Evolutionary conservation across 371 early-diverging fungal genomes (phyloP).

Genomic region (Mucor indicus): DNA sequence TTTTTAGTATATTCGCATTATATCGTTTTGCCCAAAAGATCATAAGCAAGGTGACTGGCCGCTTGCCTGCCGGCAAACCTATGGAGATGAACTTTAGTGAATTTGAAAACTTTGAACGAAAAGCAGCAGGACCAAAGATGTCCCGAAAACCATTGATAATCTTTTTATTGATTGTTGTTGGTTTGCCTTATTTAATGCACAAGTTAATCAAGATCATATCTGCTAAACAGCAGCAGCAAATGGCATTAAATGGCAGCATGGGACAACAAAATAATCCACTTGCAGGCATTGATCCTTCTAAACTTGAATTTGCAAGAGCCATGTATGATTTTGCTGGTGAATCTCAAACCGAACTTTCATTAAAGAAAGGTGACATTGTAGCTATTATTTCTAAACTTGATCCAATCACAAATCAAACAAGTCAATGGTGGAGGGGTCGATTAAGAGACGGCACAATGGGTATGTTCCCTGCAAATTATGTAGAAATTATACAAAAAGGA

Average conservation of each 20-base stretch:
- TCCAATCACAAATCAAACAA: constrained; percentile 64
- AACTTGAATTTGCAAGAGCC: constrained; percentile 87
- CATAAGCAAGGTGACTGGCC: constrained; percentile 63
- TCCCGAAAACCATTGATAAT: constrained; percentile 75
- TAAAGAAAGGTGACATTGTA: constrained; percentile 84
- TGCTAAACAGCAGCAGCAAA: constrained; percentile 28
- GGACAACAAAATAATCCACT: background rate
- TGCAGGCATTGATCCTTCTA: constrained; percentile 34
- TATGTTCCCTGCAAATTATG: constrained; percentile 90
- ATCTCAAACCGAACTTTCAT: constrained; percentile 71
- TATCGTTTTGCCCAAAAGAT: constrained; percentile 61
- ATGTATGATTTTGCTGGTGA: constrained; percentile 82
- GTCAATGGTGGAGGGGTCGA: constrained; percentile 92
- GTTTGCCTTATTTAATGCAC: constrained; percentile 91
- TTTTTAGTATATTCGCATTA: constrained; percentile 76
- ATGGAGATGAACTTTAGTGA: constrained; percentile 64
- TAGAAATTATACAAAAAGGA: constrained; percentile 43
- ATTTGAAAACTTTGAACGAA: constrained; percentile 63
- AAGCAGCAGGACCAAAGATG: constrained; percentile 29
- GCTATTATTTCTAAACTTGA: constrained; percentile 78
- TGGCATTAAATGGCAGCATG: constrained; percentile 6
- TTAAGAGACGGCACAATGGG: constrained; percentile 82
- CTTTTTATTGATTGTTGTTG: constrained; percentile 83
- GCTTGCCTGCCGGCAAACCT: constrained; percentile 31
- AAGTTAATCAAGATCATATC: constrained; percentile 75